Conservation (phyloP, 495 filamentous ascomycete species). For the Penicillium roqueforti region DNA sequence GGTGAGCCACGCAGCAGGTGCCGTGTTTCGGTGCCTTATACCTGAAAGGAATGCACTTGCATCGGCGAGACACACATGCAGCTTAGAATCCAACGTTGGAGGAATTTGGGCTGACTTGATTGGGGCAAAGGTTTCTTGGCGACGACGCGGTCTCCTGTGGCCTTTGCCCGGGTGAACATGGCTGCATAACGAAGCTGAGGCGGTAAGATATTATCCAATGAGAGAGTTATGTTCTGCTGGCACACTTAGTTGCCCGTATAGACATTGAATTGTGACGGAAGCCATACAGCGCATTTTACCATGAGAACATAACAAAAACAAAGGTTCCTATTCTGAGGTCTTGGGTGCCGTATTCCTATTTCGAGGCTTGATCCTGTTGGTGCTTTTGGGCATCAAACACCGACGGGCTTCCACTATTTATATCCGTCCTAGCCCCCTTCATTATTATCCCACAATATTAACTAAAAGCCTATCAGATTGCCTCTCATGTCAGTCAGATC, state of each 20-base stretch:
- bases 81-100: background rate
- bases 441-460: background rate
- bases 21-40: background rate
- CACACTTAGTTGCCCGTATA: too few species aligned
- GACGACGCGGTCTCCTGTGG: background rate
- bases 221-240: too few species aligned
- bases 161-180: background rate
- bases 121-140: background rate
- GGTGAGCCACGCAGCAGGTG: background rate
- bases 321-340: too few species aligned
- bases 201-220: too few species aligned
- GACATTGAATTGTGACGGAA: too few species aligned
- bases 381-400: background rate
- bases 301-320: too few species aligned
- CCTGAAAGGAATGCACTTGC: background rate
- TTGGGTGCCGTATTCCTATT: too few species aligned
- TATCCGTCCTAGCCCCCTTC: background rate
- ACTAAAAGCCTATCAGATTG: background rate
- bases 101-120: background rate
- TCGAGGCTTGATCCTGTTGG: background rate
- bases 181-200: background rate
- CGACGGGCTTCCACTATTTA: background rate
- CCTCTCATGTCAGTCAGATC: background rate
- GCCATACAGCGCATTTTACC: too few species aligned
- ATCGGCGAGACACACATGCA: background rate